Evolutionary conservation across 352 stramenopile genomes (phyloP), one percentile per base, ranked within the genome.

Genomic region (Pythium sp.): DNA sequence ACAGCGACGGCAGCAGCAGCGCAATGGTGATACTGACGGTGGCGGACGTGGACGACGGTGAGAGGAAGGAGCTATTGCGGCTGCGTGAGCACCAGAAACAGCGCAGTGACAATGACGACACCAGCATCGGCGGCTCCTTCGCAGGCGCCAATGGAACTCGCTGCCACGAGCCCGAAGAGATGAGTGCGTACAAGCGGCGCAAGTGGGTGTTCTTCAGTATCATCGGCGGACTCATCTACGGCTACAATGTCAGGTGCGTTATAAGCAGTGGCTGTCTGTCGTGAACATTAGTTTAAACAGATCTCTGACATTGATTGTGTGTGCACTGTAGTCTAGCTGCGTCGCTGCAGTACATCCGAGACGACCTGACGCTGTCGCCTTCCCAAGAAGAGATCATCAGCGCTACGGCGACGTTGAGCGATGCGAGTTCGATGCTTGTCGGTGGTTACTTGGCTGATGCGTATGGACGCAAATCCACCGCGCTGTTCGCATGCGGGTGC

Each of bases 151-250:
- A 54, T 26, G 65, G 71, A 26, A 43, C 28, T n/a, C 64, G 70
- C 63, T 78, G 69, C 54, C 59, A 58, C 65, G 57, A 70, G 11
- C 34, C 58, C 2, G 58, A 71, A 1, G 65, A 58, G 9, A 65
- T 71, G 58, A 71, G 58, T 60, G 65, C 58, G 26, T 41, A 32
- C 8, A 65, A 84, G 60, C 78, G 75, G n/a, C 81, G 71, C 65
- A 80, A 76, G 58, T 95, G 87, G 87, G 79, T 86, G 64, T 64
- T 91, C 9, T 95, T 95, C 62, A 95, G 88, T 65, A 65, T 93
- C 70, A 77, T 93, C 46, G 86, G 86, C 34, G 86, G 88, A 0
- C 82, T 96, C 67, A 93, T 96, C 63, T 96, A 96, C 74, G 88
- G 88, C 58, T 94, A 95, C 79, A 95, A 95, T 72, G 88, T 95